Evolutionary conservation across 2,329 filamentous ascomycete species (phyloP), one percentile per base, ranked within the genome.

Genomic region (Nemania sp.): DNA sequence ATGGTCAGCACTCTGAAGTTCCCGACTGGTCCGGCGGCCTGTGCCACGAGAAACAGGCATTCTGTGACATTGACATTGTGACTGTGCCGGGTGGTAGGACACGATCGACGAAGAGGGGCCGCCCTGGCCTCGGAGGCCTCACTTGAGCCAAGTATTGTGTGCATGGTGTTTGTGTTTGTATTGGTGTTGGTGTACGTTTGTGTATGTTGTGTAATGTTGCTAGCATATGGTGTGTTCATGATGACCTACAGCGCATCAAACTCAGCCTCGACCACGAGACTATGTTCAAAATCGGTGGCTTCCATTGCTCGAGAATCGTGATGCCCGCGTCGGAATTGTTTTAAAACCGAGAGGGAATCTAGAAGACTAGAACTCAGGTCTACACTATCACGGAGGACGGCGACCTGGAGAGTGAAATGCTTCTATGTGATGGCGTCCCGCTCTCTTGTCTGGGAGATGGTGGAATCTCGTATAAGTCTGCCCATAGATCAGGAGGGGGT

Each of bases 181-280:
- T n/a, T n/a, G n/a, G n/a, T n/a, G n/a, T n/a, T n/a, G n/a, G 12
- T 23, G 8, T 31, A 5, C 4, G 5, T 12, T 31, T 31, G 9
- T 31, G 8, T 31, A 31, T 31, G 20, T n/a, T n/a, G n/a, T 19
- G 20, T n/a, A 31, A 31, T 34, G 31, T 28, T 3, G 8, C 12
- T 6, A 15, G 45, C 9, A 23, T 20, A 37, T 37, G 19, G 19
- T 42, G 30, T n/a, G 19, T 30, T 19, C 34, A n/a, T 11, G 22
- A 23, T 33, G 19, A 73, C 78, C 61, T 69, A 82, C 80, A 82
- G 68, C 39, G 79, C 79, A 64, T 81, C 80, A 61, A 82, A 82
- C 66, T 82, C 80, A 31, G 80, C 75, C 50, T 79, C 75, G 23
- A 72, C 59, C 34, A 80, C 70, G 54, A 80, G 64, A 55, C 76